These are phyloP conservation scores for Borovskyia barvae DNA, from an alignment of 208 protist species.

Conservation along the genomic window DNA sequence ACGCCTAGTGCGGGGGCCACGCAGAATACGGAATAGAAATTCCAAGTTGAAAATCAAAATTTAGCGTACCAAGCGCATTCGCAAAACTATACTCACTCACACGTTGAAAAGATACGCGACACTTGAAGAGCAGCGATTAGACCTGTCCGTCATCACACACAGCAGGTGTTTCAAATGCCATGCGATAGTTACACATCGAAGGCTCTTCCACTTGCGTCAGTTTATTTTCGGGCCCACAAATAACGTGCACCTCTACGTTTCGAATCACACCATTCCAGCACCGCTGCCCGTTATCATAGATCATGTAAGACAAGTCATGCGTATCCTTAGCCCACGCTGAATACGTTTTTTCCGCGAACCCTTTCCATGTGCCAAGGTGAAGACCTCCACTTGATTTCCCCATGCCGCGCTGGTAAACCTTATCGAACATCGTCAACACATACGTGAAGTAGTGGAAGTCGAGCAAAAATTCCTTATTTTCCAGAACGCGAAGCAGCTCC, in stretches of 20 bases:
- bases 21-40: too few relatives aligned
- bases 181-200: conserved; percentile 68
- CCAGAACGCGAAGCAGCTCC: conserved; percentile 50
- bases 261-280: conserved; percentile 60
- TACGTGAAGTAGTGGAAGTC: conserved; percentile 56
- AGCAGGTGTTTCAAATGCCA: conserved; percentile 76
- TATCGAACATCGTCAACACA: conserved; percentile 48
- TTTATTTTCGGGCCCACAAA: conserved; percentile 65
- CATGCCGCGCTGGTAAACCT: conserved; percentile 40
- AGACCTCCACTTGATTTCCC: conserved; percentile 6
- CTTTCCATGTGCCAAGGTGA: conserved; percentile 51
- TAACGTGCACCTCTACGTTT: conserved; percentile 50
- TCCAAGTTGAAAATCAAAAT: too few relatives aligned
- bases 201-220: conserved; percentile 58
- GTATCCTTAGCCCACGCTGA: conserved; percentile 54
- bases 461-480: conserved; percentile 46
- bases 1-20: too few relatives aligned
- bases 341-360: conserved; percentile 71
- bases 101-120: too few relatives aligned
- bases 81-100: too few relatives aligned
- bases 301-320: conserved; percentile 57
- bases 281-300: conserved; percentile 38
- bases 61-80: too few relatives aligned
- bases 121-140: too few relatives aligned
- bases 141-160: conserved; percentile 60